Conservation (phyloP, 306 rosid species). For the Prunus mira region DNA sequence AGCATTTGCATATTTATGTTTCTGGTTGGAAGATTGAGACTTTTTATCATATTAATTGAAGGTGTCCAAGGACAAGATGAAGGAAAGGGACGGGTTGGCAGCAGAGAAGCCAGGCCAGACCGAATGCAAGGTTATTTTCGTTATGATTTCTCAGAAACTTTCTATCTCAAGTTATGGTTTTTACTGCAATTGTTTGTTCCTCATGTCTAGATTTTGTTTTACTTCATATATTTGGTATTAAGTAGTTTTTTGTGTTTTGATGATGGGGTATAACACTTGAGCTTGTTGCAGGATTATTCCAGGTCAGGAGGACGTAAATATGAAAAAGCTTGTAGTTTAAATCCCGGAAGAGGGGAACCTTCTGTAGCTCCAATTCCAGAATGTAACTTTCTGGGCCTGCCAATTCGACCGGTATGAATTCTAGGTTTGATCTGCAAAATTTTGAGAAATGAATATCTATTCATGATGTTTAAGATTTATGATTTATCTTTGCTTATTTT, state of each 20-base stretch:
- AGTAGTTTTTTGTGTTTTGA: background rate
- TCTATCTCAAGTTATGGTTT: background rate
- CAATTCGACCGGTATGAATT: conserved; percentile 72
- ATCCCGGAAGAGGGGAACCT: conserved; percentile 50
- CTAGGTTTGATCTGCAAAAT: background rate
- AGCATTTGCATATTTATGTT: background rate
- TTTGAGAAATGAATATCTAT: conserved; percentile 2
- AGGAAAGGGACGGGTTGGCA: conserved; percentile 50
- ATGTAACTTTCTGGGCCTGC: conserved; percentile 83
- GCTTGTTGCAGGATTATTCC: conserved; percentile 66
- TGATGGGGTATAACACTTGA: conserved; percentile 10
- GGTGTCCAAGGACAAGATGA: conserved; percentile 53
- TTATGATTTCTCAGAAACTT: conserved; percentile 23
- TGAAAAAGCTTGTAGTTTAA: conserved; percentile 76
- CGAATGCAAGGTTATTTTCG: conserved; percentile 78
- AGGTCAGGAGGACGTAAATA: conserved; percentile 85
- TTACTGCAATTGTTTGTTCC: background rate
- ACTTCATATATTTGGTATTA: background rate
- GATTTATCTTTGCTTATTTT: background rate
- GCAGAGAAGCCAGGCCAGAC: conserved; percentile 53
- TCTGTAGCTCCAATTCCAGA: conserved; percentile 40
- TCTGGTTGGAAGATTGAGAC: background rate
- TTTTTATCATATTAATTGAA: conserved; percentile 27
- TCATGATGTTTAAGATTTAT: background rate
- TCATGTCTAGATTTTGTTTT: background rate